Conservation (phyloP, 148 eudicot species). For the Rhododendron ovatum region DNA sequence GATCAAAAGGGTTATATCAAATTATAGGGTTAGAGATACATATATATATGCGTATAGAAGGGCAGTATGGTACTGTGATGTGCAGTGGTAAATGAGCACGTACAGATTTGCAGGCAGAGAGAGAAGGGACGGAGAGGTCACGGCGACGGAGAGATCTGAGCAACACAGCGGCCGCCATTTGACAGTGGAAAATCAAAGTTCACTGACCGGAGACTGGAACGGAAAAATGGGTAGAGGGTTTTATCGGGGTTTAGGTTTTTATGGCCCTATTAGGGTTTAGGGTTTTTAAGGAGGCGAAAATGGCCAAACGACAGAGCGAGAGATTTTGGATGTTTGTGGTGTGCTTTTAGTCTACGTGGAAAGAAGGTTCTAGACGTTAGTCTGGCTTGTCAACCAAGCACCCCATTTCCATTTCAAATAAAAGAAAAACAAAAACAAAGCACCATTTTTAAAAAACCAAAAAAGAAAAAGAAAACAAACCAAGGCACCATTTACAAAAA, state of each 20-base stretch:
- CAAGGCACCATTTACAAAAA: no score
- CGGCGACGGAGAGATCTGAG: constrained; percentile 21
- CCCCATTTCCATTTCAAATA: background rate
- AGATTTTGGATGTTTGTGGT: background rate
- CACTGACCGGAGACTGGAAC: background rate
- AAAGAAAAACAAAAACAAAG: no score
- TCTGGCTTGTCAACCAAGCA: background rate
- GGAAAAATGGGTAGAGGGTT: background rate
- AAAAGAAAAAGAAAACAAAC: no score
- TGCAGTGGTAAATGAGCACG: background rate
- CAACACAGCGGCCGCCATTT: constrained; percentile 15
- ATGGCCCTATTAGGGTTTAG: background rate
- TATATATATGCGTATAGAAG: background rate
- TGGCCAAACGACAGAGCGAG: background rate
- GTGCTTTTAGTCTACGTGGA: background rate
- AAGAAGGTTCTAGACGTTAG: background rate
- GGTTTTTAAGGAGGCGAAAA: background rate
- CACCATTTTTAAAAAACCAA: no score
- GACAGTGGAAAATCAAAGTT: background rate
- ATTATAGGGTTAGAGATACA: background rate
- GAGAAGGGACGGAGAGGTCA: constrained; percentile 12
- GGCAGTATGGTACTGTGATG: background rate
- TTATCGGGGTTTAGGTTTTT: background rate
- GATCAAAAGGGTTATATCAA: background rate
- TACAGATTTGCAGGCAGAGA: constrained; percentile 20